These are phyloP conservation scores for Auriscalpium microsporum DNA, from an alignment of 768 basidiomycete genomes.

Conservation along the genomic window DNA sequence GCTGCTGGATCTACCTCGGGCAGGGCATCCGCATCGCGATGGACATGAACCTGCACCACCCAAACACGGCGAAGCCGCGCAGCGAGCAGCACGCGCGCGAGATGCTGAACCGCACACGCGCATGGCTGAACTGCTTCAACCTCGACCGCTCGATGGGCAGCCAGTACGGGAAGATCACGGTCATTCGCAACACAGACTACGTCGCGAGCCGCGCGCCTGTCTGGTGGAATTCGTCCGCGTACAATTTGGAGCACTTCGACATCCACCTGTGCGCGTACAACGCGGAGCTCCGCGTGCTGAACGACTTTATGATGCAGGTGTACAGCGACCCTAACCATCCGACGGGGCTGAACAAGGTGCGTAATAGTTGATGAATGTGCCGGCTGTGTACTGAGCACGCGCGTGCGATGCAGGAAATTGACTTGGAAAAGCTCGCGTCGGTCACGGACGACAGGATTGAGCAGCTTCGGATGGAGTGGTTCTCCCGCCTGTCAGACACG, in stretches of 20 bases:
- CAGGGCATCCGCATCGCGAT: constrained; percentile 82
- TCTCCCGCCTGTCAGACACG: constrained; percentile 37
- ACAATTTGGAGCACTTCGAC: constrained; percentile 65
- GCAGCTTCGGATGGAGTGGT: constrained; percentile 47
- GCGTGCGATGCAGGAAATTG: constrained; percentile 37
- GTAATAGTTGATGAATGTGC: constrained; percentile 1
- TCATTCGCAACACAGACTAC: constrained; percentile 69
- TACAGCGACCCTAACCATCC: constrained; percentile 69
- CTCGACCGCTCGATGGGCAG: constrained; percentile 83
- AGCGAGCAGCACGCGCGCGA: constrained; percentile 82
- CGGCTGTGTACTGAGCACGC: not conserved
- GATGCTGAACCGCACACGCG: constrained; percentile 82
- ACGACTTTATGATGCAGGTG: constrained; percentile 45
- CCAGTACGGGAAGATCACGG: constrained; percentile 88
- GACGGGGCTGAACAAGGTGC: constrained; percentile 67
- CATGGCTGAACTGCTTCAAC: constrained; percentile 89
- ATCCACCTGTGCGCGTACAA: constrained; percentile 77
- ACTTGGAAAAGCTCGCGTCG: constrained; percentile 56
- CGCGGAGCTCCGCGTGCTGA: constrained; percentile 58
- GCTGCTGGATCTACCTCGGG: constrained; percentile 85
- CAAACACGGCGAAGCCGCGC: constrained; percentile 58
- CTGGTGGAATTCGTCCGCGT: constrained; percentile 12
- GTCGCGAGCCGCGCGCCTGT: constrained; percentile 51
- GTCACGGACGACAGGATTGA: constrained; percentile 66
- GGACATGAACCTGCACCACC: constrained; percentile 83